Conservation (phyloP, 768 basidiomycete genomes). For the Myochromella boudieri region DNA sequence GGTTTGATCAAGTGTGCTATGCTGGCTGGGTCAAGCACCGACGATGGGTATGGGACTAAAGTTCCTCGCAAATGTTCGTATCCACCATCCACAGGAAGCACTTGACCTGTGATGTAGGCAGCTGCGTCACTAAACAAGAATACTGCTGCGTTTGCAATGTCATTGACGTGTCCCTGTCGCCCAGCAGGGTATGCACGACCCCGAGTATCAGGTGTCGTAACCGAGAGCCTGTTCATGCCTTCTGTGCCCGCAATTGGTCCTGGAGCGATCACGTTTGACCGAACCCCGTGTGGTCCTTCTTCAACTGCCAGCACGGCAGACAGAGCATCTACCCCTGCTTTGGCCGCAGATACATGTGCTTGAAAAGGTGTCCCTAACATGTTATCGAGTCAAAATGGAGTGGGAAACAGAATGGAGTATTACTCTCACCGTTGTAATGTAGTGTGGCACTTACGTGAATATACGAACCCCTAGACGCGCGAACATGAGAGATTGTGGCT, state of each 20-base stretch:
- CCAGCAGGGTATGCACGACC: constrained; percentile 34
- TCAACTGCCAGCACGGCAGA: constrained; percentile 87
- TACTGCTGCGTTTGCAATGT: constrained; percentile 69
- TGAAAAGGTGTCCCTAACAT: constrained; percentile 74
- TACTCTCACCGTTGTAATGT: constrained; percentile 70
- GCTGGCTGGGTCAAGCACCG: constrained; percentile 59
- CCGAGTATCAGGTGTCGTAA: constrained; percentile 24
- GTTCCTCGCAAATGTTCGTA: constrained; percentile 48
- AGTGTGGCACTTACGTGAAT: constrained; percentile 88
- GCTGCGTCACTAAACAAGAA: constrained; percentile 86
- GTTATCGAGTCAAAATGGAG: background rate
- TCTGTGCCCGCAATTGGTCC: constrained; percentile 83
- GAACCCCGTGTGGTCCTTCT: constrained; percentile 92
- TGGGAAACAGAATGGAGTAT: constrained; percentile 2
- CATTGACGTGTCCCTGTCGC: constrained; percentile 56
- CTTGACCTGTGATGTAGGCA: constrained; percentile 71
- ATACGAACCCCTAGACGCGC: constrained; percentile 75
- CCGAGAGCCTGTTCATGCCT: constrained; percentile 60
- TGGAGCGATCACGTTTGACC: constrained; percentile 85
- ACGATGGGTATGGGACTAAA: constrained; percentile 60
- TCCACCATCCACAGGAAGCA: constrained; percentile 73
- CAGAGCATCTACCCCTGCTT: constrained; percentile 90
- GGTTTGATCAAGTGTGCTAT: constrained; percentile 52
- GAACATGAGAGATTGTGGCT: constrained; percentile 77
- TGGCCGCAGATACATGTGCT: constrained; percentile 92